Evolutionary conservation across 768 basidiomycete genomes (phyloP).

Genomic region (Rubroboletus satanas): DNA sequence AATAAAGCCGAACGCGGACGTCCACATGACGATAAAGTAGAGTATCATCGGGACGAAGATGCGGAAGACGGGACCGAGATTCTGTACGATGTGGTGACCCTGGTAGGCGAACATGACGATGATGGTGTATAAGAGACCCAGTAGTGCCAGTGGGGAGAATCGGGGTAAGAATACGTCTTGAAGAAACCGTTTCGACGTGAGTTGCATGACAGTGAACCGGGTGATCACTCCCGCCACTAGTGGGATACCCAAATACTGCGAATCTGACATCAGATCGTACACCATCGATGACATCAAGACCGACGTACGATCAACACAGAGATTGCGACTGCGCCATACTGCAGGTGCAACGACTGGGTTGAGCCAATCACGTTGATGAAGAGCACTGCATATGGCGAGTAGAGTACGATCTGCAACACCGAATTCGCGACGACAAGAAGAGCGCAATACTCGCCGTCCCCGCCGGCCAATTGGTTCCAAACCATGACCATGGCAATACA

Average conservation of each 20-base stretch:
- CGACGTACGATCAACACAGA: conserved; percentile 68
- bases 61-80: conserved; percentile 74
- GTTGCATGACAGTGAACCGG: conserved; percentile 47
- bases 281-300: neutral
- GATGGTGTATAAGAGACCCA: conserved; percentile 81
- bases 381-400: conserved; percentile 64
- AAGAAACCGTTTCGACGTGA: conserved; percentile 47
- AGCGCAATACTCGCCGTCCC: conserved; percentile 70
- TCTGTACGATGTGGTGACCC: conserved; percentile 64
- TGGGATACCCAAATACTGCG: conserved; percentile 80
- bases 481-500: conserved; percentile 69
- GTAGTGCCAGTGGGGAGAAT: conserved; percentile 64
- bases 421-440: conserved; percentile 81
- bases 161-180: conserved; percentile 57
- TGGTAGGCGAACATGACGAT: conserved; percentile 72
- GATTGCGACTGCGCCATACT: conserved; percentile 57
- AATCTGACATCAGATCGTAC: neutral
- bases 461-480: conserved; percentile 72
- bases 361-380: conserved; percentile 72
- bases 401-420: conserved; percentile 67
- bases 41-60: conserved; percentile 76
- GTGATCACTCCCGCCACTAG: conserved; percentile 69
- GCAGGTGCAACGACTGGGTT: conserved; percentile 37
- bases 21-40: conserved; percentile 81
- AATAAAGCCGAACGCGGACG: conserved; percentile 52